Percentiles rank a stretch among this genome's conserved stretches.
Evolutionary conservation across 108 stramenopile species (phyloP).

Genomic region (Cyclotella atomus): DNA sequence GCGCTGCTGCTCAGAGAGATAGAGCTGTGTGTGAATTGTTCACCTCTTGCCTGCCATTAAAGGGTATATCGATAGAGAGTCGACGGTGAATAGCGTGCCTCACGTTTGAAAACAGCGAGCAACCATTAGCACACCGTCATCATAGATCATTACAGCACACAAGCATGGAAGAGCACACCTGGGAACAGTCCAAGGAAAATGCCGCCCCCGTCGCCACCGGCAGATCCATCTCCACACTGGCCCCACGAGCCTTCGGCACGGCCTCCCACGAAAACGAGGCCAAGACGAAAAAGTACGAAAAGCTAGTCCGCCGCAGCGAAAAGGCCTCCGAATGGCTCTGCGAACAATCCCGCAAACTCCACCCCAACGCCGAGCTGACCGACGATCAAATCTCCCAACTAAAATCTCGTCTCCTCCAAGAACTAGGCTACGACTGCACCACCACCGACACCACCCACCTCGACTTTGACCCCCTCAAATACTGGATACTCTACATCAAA

Average conservation of each 20-base stretch:
- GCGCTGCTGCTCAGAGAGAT: no score
- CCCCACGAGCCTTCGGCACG: conserved; percentile 43
- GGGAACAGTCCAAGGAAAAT: conserved; percentile 86
- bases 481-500: conserved; percentile 86
- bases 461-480: conserved; percentile 67
- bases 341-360: neutral
- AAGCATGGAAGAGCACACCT: conserved; percentile 33
- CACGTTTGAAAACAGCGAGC: no score
- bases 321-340: conserved; percentile 41
- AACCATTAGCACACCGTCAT: no score
- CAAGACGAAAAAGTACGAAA: conserved; percentile 61
- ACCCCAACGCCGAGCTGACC: conserved; percentile 26
- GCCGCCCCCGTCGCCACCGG: conserved; percentile 84
- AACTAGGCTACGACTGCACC: conserved; percentile 30
- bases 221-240: conserved; percentile 60
- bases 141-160: neutral
- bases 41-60: neutral
- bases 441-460: conserved; percentile 26
- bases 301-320: conserved; percentile 66
- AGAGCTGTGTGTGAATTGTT: no score
- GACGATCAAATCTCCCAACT: conserved; percentile 30
- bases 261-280: conserved; percentile 21
- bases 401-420: conserved; percentile 14
- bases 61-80: neutral
- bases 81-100: neutral